Evolutionary conservation across 1,284 basidiomycete genomes (phyloP).

Genomic region (Hymenochaete sp.): DNA sequence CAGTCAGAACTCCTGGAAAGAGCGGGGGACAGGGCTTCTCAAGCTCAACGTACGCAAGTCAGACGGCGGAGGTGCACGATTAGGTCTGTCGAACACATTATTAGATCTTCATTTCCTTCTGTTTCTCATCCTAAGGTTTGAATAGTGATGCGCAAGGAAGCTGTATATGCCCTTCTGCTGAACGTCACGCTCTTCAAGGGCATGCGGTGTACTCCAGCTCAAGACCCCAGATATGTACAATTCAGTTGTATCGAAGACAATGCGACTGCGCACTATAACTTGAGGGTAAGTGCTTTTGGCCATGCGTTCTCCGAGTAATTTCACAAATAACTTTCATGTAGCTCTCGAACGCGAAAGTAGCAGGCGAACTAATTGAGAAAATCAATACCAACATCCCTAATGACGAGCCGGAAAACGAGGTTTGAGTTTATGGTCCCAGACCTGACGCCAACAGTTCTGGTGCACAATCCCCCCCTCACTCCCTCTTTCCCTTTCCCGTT

Average conservation of each 20-base stretch:
- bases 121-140: background rate
- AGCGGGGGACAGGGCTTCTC: constrained; percentile 77
- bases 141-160: constrained; percentile 94
- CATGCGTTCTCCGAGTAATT: constrained; percentile 18
- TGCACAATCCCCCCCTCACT: too few species aligned
- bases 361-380: constrained; percentile 29
- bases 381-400: constrained; percentile 29
- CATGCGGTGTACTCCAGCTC: constrained; percentile 70
- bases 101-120: background rate
- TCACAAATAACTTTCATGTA: constrained; percentile 15
- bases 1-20: constrained; percentile 70
- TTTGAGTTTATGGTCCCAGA: too few species aligned
- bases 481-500: too few species aligned
- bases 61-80: constrained; percentile 64
- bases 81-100: constrained; percentile 42
- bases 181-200: constrained; percentile 84
- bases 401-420: constrained; percentile 17
- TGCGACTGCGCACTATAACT: constrained; percentile 61
- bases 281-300: constrained; percentile 47
- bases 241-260: constrained; percentile 69
- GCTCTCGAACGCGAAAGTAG: constrained; percentile 30
- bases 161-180: constrained; percentile 76
- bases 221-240: constrained; percentile 73
- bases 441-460: too few species aligned
- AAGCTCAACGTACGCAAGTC: constrained; percentile 69